Conservation (phyloP, 176 grass and related monocot genomes). For the Bolboschoenus planiculmis region DNA sequence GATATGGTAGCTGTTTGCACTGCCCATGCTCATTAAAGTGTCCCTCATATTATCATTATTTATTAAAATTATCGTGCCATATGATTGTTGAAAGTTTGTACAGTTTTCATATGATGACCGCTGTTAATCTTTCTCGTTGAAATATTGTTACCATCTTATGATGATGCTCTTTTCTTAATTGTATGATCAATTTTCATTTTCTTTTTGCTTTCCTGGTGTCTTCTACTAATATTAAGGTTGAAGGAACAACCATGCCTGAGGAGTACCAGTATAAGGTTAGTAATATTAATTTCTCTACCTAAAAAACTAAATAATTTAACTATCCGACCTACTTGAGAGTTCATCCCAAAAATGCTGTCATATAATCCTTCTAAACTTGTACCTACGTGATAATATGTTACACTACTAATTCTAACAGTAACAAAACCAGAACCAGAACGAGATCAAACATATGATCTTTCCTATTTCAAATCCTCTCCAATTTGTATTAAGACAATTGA, state of each 20-base stretch:
- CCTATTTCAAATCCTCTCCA: not conserved
- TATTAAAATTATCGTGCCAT: not conserved
- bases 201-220: not conserved
- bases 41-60: not conserved
- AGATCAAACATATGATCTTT: not conserved
- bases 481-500: not conserved
- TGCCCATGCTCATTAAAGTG: not conserved
- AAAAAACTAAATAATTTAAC: not conserved
- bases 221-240: constrained; percentile 32
- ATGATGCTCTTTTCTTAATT: not conserved
- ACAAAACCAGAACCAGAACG: not conserved
- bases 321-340: not conserved
- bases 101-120: not conserved
- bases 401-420: not conserved
- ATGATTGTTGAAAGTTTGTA: not conserved
- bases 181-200: not conserved
- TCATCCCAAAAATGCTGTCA: not conserved
- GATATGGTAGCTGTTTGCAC: not conserved
- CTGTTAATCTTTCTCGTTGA: not conserved
- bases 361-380: not conserved
- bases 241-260: constrained; percentile 34
- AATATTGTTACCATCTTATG: not conserved
- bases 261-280: constrained; percentile 49
- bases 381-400: not conserved
- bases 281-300: not conserved